Conservation (phyloP, 2,329 filamentous ascomycete species). For the Fusarium sp. region DNA sequence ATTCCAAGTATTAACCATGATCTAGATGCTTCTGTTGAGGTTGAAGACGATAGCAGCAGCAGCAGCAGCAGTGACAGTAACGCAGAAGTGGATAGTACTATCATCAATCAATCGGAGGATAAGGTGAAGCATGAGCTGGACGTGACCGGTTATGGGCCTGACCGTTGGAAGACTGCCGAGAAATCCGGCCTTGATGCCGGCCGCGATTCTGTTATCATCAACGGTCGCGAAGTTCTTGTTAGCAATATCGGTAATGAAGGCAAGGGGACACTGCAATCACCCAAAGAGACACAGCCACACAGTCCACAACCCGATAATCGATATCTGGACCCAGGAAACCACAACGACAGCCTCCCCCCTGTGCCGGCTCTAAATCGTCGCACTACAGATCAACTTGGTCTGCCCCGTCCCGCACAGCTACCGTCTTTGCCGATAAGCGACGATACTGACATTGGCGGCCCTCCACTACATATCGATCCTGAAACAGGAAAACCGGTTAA, state of each 20-base stretch:
- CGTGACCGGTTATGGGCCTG: slow-evolving; percentile 79
- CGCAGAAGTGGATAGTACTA: slow-evolving; percentile 2
- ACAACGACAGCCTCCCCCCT: slow-evolving; percentile 67
- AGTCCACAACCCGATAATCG: slow-evolving; percentile 44
- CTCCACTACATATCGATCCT: slow-evolving; percentile 66
- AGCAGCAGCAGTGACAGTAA: slow-evolving; percentile 1
- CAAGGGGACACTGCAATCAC: slow-evolving; percentile 63
- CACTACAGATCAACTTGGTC: slow-evolving; percentile 73
- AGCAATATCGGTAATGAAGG: slow-evolving; percentile 72
- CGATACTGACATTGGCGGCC: slow-evolving; percentile 85
- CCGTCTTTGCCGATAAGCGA: slow-evolving; percentile 76
- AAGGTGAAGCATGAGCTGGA: slow-evolving; percentile 76
- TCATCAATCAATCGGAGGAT: slow-evolving; percentile 58
- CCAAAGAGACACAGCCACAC: slow-evolving; percentile 49
- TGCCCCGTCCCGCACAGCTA: slow-evolving; percentile 75
- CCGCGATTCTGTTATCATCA: slow-evolving; percentile 76
- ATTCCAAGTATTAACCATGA: slow-evolving; percentile 78
- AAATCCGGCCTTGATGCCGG: slow-evolving; percentile 69
- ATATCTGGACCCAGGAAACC: slow-evolving; percentile 48
- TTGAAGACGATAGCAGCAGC: slow-evolving; percentile 44
- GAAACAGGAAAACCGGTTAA: slow-evolving; percentile 60
- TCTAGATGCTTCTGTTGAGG: slow-evolving; percentile 50
- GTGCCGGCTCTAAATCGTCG: slow-evolving; percentile 65
- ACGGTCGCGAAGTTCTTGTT: slow-evolving; percentile 77
- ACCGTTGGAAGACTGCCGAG: slow-evolving; percentile 77